phyloP scores from a whole-genome alignment of 495 filamentous ascomycete species.

The Podospora pseudoanserina region DNA sequence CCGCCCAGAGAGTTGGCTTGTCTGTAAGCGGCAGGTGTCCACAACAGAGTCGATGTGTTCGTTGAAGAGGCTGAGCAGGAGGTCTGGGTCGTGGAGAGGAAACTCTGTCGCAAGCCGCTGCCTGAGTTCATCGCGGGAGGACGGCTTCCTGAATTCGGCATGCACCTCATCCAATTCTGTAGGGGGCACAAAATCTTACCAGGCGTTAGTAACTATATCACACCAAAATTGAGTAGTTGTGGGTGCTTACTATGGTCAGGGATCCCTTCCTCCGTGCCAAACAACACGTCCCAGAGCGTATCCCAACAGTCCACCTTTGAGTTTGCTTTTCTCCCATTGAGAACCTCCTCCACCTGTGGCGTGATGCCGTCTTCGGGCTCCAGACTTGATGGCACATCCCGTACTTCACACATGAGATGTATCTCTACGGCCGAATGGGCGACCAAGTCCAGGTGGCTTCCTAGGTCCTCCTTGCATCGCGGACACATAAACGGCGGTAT shows the following conservation, averaged over 20 bases:
- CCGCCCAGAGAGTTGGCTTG: neutral
- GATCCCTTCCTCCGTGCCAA: constrained; percentile 18
- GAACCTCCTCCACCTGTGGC: constrained; percentile 15
- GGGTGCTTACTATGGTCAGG: constrained; percentile 18
- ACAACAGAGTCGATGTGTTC: constrained; percentile 11
- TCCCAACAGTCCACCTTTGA: constrained; percentile 31
- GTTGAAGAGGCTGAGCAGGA: constrained; percentile 6
- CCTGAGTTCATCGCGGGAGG: neutral
- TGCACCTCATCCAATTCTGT: constrained; percentile 32
- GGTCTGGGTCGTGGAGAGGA: neutral
- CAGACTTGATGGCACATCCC: constrained; percentile 8
- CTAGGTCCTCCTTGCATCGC: constrained; percentile 24
- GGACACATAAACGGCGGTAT: constrained; percentile 21
- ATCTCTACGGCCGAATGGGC: constrained; percentile 17
- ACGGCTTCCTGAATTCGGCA: constrained; percentile 15
- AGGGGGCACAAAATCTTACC: constrained; percentile 29
- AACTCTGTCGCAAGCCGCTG: constrained; percentile 3
- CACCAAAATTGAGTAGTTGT: neutral
- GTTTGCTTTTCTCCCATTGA: constrained; percentile 29
- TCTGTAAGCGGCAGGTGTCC: neutral
- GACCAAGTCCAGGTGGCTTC: constrained; percentile 16
- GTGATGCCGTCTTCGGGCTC: constrained; percentile 36
- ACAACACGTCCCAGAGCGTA: constrained; percentile 27
- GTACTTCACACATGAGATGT: constrained; percentile 22
- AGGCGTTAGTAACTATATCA: neutral